Evolutionary conservation across 2,329 filamentous ascomycete genomes (phyloP), one percentile per base, ranked within the genome.

Genomic region (Aspergillus awamori): DNA sequence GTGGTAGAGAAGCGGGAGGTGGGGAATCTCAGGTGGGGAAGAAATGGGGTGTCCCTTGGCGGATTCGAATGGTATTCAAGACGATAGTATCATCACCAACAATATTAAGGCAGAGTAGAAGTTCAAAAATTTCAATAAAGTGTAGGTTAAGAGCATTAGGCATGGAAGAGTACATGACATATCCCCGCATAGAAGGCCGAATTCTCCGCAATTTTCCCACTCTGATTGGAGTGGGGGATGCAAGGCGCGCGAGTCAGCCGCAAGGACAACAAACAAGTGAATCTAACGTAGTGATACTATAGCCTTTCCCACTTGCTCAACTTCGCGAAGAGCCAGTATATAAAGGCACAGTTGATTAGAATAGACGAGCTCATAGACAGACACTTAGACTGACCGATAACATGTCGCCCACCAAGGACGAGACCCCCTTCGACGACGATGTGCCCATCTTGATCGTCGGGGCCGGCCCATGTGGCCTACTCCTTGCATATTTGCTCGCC

Each of bases 401-500:
- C n/a, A 56, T 56, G 53, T 56, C 53, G 3, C 53, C 53, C 4
- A 39, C 41, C 8, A 22, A 45, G 41, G 24, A 56, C 24, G 39
- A 36, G 1, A 10, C n/a, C 26, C 24, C 36, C 28, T 45, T 17
- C 41, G 28, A 30, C 15, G 39, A 56, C 26, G 26, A 56, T 39
- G 39, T 56, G 39, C 53, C 39, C 5, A 28, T 56, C 8, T 22
- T 45, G 39, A 56, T 56, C 28, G 28, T 56, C 7, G 53, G 53
- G 30, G 53, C 38, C 15, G 53, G 53, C 15, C 53, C 53, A 24
- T 56, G 53, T 30, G 53, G 53, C 39, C 17, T 56, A 30, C 26
- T 56, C 39, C 53, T 33, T n/a, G 53, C 53, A 8, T 56, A 56
- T 41, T 36, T 56, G 8, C 39, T 56, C 5, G 53, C 53, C 20